A percentile compares a stretch with the other conserved stretches of the same genome.
Evolutionary conservation across 1,284 basidiomycete genomes (phyloP).

Genomic region (Rhizoctonia solani): DNA sequence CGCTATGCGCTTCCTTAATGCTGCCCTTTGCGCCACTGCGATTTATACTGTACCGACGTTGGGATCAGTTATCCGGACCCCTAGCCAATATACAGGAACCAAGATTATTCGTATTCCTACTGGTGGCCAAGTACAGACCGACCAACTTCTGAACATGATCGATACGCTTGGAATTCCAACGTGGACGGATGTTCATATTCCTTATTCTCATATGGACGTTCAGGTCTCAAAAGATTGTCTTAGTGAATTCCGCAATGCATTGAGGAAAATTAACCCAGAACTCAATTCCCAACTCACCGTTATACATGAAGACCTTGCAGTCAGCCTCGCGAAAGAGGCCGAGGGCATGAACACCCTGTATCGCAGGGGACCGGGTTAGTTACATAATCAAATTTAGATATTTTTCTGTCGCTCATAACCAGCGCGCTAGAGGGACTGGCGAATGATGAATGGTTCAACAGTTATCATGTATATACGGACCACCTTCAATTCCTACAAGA

Average conservation of each 20-base stretch:
- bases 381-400: background rate
- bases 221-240: slow-evolving; percentile 17
- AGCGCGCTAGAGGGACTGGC: slow-evolving; percentile 9
- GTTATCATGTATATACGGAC: slow-evolving; percentile 20
- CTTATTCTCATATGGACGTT: slow-evolving; percentile 22
- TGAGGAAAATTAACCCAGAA: background rate
- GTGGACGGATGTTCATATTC: slow-evolving; percentile 3
- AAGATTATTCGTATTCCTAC: slow-evolving; percentile 25
- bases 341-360: slow-evolving; percentile 14
- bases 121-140: slow-evolving; percentile 10
- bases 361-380: background rate
- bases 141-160: slow-evolving; percentile 6
- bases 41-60: background rate
- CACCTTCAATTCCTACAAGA: slow-evolving; percentile 15
- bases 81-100: slow-evolving; percentile 1
- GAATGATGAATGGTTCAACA: slow-evolving; percentile 28
- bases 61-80: background rate
- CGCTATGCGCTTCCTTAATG: background rate
- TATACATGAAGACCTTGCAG: slow-evolving; percentile 16
- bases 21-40: background rate
- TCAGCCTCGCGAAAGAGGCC: slow-evolving; percentile 9
- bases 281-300: slow-evolving; percentile 9
- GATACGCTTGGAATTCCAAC: background rate
- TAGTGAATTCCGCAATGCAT: background rate
- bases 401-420: background rate